Percentiles rank a stretch among this genome's conserved stretches.
These are phyloP conservation scores for Phtheirospermum japonicum DNA, from an alignment of 257 asterid genomes.

Conservation along the genomic window DNA sequence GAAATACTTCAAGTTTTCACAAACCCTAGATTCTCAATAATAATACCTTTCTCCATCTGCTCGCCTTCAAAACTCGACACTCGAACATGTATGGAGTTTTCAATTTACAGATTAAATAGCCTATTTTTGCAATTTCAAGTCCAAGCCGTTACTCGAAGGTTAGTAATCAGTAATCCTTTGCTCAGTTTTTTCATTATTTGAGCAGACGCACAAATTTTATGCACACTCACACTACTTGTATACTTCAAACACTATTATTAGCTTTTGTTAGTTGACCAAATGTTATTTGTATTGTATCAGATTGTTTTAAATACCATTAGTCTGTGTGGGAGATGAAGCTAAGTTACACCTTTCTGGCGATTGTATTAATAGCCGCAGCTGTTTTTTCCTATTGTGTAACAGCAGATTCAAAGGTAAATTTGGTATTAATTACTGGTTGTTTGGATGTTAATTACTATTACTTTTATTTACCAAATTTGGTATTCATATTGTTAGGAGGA, in stretches of 20 bases:
- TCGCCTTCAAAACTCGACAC: background rate
- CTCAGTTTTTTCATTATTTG: background rate
- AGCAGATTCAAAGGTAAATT: conserved; percentile 54
- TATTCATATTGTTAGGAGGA: conserved; percentile 36
- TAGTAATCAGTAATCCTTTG: conserved; percentile 16
- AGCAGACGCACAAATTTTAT: background rate
- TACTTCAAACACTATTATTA: background rate
- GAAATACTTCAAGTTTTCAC: conserved; percentile 3
- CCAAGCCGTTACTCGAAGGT: conserved; percentile 24
- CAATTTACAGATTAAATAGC: background rate
- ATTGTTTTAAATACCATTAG: conserved; percentile 17
- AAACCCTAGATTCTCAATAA: conserved; percentile 29
- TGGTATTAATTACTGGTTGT: conserved; percentile 11
- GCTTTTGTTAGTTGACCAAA: conserved; percentile 22
- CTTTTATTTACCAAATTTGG: conserved; percentile 15
- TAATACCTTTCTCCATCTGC: background rate
- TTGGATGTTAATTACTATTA: background rate
- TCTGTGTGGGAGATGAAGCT: conserved; percentile 41
- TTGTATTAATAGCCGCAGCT: conserved; percentile 38
- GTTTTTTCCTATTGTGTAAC: conserved; percentile 26
- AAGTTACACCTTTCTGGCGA: conserved; percentile 28
- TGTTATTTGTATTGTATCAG: conserved; percentile 18
- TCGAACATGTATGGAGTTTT: background rate
- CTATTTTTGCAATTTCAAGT: background rate
- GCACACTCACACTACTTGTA: conserved; percentile 6